Conservation (phyloP, 805 yeast genomes). For the Dipodascus albidus region DNA sequence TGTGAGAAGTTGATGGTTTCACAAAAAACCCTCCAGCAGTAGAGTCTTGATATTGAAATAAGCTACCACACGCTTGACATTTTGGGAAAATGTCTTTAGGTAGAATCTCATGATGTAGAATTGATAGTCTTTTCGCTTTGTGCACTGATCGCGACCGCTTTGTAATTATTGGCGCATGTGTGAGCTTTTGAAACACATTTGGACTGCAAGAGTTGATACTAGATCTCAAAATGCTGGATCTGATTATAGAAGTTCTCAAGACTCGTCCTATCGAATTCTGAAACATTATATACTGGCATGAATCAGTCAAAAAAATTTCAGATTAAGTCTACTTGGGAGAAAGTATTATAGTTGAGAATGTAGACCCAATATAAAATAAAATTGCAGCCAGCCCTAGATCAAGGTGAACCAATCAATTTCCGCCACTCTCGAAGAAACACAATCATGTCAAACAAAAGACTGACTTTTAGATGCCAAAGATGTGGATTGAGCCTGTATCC, state of each 20-base stretch:
- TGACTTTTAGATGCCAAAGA: conserved; percentile 38
- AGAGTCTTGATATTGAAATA: conserved; percentile 5
- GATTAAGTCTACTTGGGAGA: no score
- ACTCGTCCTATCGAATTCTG: neutral
- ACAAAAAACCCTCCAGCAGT: conserved; percentile 6
- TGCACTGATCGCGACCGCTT: neutral
- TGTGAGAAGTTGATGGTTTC: neutral
- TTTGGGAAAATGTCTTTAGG: neutral
- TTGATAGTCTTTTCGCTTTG: neutral
- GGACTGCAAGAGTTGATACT: no score
- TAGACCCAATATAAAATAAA: no score
- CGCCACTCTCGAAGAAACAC: neutral
- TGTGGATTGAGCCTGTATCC: conserved; percentile 48
- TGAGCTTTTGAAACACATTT: no score
- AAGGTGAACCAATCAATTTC: neutral
- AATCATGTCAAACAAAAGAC: neutral
- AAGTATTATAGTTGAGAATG: no score
- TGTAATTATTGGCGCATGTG: neutral
- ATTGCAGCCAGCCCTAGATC: no score
- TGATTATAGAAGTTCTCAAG: neutral
- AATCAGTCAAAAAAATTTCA: no score
- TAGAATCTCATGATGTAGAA: neutral
- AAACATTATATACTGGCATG: no score
- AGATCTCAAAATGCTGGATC: neutral
- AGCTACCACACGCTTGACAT: conserved; percentile 6